These are phyloP conservation scores for Rhizophora apiculata DNA, from an alignment of 345 rosid genomes.

Conservation along the genomic window DNA sequence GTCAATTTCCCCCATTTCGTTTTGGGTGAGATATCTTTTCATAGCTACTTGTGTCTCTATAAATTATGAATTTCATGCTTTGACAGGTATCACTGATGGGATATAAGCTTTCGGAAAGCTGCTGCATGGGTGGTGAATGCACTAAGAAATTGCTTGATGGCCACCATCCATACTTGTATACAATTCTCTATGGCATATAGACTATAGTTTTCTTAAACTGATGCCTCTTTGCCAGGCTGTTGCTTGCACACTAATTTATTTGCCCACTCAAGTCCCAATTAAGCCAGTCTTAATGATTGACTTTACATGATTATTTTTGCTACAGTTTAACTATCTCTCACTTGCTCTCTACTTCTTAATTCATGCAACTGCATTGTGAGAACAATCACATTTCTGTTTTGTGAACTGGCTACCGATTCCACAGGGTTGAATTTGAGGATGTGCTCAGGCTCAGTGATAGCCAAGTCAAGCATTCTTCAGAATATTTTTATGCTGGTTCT, in stretches of 20 bases:
- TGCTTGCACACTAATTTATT: neutral
- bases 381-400: neutral
- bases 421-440: slow-evolving; percentile 84
- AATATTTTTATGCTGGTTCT: slow-evolving; percentile 92
- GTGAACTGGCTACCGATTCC: slow-evolving; percentile 14
- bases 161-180: neutral
- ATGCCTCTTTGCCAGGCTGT: neutral
- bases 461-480: slow-evolving; percentile 95
- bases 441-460: slow-evolving; percentile 88
- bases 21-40: slow-evolving; percentile 62
- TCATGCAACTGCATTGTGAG: neutral
- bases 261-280: neutral
- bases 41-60: slow-evolving; percentile 4
- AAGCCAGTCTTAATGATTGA: neutral
- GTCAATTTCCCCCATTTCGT: slow-evolving; percentile 97
- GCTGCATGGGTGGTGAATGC: neutral
- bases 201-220: neutral
- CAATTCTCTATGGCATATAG: neutral
- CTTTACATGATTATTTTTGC: neutral
- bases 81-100: neutral
- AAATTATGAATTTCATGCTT: neutral
- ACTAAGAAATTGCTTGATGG: neutral
- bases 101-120: slow-evolving; percentile 10
- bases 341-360: neutral
- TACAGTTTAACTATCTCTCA: neutral